Percentiles rank a stretch among this genome's conserved stretches.
Evolutionary conservation across 108 stramenopile genomes (phyloP).

Genomic region (Cyclotella baltica): DNA sequence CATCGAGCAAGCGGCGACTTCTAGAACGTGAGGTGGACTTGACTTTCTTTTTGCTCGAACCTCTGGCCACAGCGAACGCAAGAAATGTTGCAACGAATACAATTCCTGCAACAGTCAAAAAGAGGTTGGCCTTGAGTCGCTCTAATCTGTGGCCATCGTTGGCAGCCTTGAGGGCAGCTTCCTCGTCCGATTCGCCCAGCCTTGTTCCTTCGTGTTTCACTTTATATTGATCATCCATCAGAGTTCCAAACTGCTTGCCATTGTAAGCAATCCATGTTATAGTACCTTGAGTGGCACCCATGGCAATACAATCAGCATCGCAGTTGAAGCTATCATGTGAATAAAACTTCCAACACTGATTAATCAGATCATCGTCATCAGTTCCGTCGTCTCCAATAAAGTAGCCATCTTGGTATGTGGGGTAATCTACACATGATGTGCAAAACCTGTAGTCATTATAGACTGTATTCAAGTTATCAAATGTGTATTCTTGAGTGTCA

Average conservation of each 20-base stretch:
- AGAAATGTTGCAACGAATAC: slow-evolving; percentile 87
- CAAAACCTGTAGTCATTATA: slow-evolving; percentile 79
- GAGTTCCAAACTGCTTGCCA: slow-evolving; percentile 65
- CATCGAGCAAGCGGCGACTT: slow-evolving; percentile 72
- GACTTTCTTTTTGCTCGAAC: slow-evolving; percentile 53
- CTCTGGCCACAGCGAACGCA: slow-evolving; percentile 86
- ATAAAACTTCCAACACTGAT: slow-evolving; percentile 93
- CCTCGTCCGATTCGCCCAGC: not conserved
- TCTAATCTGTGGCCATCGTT: slow-evolving; percentile 53
- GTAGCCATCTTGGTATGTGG: slow-evolving; percentile 91
- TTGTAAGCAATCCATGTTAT: slow-evolving; percentile 62
- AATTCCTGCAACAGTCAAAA: slow-evolving; percentile 73
- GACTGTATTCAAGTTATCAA: slow-evolving; percentile 78
- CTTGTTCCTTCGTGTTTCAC: slow-evolving; percentile 4
- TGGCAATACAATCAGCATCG: slow-evolving; percentile 74
- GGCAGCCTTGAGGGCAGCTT: not conserved
- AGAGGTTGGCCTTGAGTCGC: slow-evolving; percentile 77
- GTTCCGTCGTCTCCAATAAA: slow-evolving; percentile 84
- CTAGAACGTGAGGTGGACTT: slow-evolving; percentile 44
- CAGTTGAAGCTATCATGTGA: slow-evolving; percentile 83
- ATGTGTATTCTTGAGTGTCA: slow-evolving; percentile 81
- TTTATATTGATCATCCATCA: slow-evolving; percentile 50
- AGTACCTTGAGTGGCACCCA: slow-evolving; percentile 78
- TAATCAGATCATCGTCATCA: slow-evolving; percentile 91
- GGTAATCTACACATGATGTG: slow-evolving; percentile 89